Evolutionary conservation across 192 early-diverging fungal species (phyloP), one percentile per base, ranked within the genome.

Genomic region (Coemansia sp.): DNA sequence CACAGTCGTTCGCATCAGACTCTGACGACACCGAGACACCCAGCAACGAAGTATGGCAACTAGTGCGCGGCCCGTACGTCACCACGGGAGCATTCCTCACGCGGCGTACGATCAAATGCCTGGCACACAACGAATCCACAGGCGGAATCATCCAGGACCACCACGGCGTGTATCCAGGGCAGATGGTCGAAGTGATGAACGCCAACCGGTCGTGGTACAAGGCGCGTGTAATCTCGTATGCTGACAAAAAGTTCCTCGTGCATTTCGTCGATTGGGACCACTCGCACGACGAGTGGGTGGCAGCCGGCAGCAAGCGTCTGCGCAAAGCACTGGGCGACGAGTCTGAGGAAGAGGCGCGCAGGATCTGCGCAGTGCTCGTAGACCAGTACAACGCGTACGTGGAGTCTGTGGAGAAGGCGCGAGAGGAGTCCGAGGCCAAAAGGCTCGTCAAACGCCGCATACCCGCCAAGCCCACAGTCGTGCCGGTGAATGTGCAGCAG

Each of bases 11-110:
- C 41, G 44, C 34, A 1, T 38, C 27, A 8, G 66, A 66, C 25
- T 58, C 36, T 5, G 70, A 62, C 31, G 32, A 50, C 42, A 12
- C 17, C 12, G 31, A 32, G n/a, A 2, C 17, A 1, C 10, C 41
- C 25, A 62, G 53, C 15, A 69, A 62, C 45, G 68, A 68, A n/a
- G 64, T 76, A n/a, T 76, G 75, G 78, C 65, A 80, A 21, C 57
- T 78, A 5, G 71, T 59, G 1, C 73, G 78, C 14, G 74, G 74
- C 9, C 38, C 44, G 3, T 84, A 80, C 45, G 82, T 84, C 7
- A 84, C 82, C 1, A 84, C 82, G 4, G 82, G 82, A 1, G 82
- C 82, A 5, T 84, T 80, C 41, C 62, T 73, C 1, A 84, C 82
- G 12, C 68, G 82, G 41, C 71, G 77, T 27, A 77, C 82, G 8